Base-by-base conservation (phyloP, 1,139 yeast genomes). In the Nakaseomyces glabratus region DNA sequence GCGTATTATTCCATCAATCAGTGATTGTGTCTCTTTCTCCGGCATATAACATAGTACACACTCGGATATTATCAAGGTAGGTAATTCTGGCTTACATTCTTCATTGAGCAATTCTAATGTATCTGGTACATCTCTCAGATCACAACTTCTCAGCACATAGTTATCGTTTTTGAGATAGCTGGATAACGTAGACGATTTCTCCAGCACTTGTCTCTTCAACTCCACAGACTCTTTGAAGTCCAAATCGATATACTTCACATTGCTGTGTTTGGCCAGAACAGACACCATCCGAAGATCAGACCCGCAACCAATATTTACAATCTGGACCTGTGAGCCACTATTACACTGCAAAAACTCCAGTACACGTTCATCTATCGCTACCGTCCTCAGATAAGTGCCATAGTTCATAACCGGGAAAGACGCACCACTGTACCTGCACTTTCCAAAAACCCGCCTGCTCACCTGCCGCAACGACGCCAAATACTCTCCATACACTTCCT, bases 261-360 rank as follows among this genome's bases (percentile, higher is more conserved):
- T 49, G 10, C 20, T n/a, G 3, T n/a, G 18, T n/a, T 49, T 31
- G 3, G 55, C 23, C n/a, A 54, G 35, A 14, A 48, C 37, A 8
- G 44, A 48, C 11, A 57, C 20, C 45, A 38, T 47, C 40, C 97
- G 60, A 1, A 96, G 77, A 57, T 90, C 98, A n/a, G 93, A 82
- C 1, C 98, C 98, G n/a, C 96, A 84, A 0, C 98, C 98, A 15
- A 90, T 58, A 4, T 93, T 85, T 0, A 90, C 60, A 8, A 90
- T 71, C 52, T 86, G 95, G 32, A 73, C 61, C 4, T 38, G 29
- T 2, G 42, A 21, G 11, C 11, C 12, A 8, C 24, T 10, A 6
- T 34, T 15, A 17, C 55, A 52, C 2, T 43, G 41, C 3, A 82
- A 42, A 46, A 82, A 84, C 22, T 57, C 50, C 1, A 65, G 61